These are phyloP conservation scores for Moesziomyces antarcticus DNA, from an alignment of 1,284 basidiomycete species.

Conservation along the genomic window DNA sequence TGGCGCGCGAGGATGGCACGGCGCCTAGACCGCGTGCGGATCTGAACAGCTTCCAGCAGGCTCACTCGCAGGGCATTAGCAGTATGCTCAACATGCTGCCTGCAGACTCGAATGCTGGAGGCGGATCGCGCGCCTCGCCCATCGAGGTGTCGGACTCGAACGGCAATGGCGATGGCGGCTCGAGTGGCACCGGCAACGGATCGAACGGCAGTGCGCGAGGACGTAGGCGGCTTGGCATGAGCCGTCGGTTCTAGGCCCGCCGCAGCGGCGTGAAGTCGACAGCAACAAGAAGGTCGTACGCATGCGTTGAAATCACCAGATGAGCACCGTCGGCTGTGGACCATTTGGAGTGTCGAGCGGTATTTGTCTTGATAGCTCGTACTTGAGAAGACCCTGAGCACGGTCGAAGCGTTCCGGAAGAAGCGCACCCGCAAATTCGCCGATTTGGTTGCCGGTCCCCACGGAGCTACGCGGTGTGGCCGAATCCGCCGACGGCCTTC, in stretches of 20 bases:
- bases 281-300: too few species aligned
- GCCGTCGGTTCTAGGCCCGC: slow-evolving; percentile 16
- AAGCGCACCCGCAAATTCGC: slow-evolving; percentile 14
- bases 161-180: too few species aligned
- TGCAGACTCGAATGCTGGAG: neutral
- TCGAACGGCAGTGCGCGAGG: slow-evolving; percentile 5
- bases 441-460: slow-evolving; percentile 10
- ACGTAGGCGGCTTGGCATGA: slow-evolving; percentile 32
- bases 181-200: neutral
- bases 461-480: too few species aligned
- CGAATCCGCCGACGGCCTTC: neutral
- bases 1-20: slow-evolving; percentile 24
- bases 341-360: too few species aligned
- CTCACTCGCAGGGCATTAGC: slow-evolving; percentile 26
- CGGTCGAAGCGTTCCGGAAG: too few species aligned
- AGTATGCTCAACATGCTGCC: slow-evolving; percentile 33
- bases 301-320: too few species aligned
- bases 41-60: slow-evolving; percentile 49
- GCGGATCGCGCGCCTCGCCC: slow-evolving; percentile 24
- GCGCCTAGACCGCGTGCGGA: slow-evolving; percentile 39
- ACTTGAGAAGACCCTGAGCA: neutral
- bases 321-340: too few species aligned
- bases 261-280: too few species aligned
- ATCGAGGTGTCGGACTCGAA: slow-evolving; percentile 16
- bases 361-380: too few species aligned